These are phyloP conservation scores for Aspergillus sp. DNA, from an alignment of 2,329 filamentous ascomycete genomes.

Conservation along the genomic window DNA sequence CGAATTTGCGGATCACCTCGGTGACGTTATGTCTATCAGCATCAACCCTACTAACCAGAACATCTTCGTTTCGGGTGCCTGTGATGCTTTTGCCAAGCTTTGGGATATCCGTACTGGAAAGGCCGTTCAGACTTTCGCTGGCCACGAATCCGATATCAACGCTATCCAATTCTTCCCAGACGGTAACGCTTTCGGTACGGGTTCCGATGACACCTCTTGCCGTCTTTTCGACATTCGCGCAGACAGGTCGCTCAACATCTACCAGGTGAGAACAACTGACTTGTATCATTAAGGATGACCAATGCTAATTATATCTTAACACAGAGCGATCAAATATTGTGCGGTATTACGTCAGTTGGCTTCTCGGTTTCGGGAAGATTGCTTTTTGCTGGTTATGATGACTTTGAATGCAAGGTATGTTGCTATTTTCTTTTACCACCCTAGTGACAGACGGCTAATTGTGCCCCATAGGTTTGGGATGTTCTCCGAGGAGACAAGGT, in stretches of 20 bases:
- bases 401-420: conserved; percentile 98
- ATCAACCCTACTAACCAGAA: conserved; percentile 99
- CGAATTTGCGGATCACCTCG: conserved; percentile 96
- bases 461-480: conserved; percentile 79
- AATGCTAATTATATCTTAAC: conserved; percentile 12
- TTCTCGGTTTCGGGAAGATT: conserved; percentile 95
- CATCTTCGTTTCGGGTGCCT: conserved; percentile 98
- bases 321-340: conserved; percentile 94
- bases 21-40: conserved; percentile 99
- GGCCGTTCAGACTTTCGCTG: conserved; percentile 97
- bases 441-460: conserved; percentile 9
- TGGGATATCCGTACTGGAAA: conserved; percentile 99
- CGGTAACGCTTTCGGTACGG: conserved; percentile 96
- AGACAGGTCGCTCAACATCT: conserved; percentile 73
- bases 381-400: conserved; percentile 95
- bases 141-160: conserved; percentile 98
- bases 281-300: too few relatives aligned
- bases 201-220: conserved; percentile 96
- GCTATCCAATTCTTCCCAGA: conserved; percentile 99
- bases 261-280: conserved; percentile 55
- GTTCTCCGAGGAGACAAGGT: conserved; percentile 95
- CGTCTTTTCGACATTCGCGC: conserved; percentile 96
- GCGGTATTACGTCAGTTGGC: conserved; percentile 96
- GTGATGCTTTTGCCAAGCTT: conserved; percentile 96
- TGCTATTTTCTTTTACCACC: neutral